Conservation (phyloP, 2,329 filamentous ascomycete genomes). For the Neocatenulostroma microsporum region DNA sequence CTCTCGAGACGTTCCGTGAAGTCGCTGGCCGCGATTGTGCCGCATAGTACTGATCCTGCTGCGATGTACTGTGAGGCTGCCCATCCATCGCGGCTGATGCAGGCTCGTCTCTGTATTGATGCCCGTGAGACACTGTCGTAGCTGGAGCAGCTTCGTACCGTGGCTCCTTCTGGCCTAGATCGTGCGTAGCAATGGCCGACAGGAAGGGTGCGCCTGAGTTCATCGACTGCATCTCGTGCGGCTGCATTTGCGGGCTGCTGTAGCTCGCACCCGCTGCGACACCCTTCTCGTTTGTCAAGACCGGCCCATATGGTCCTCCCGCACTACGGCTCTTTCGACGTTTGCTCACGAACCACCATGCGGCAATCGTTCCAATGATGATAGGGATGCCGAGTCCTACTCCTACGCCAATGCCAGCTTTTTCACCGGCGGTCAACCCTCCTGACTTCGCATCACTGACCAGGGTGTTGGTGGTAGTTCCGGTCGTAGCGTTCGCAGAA, state of each 20-base stretch:
- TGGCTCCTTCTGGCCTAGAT: background rate
- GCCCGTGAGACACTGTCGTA: no score
- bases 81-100: background rate
- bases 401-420: conserved; percentile 10
- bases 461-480: background rate
- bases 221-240: conserved; percentile 8
- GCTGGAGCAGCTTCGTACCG: background rate
- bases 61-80: no score
- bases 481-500: no score
- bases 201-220: conserved; percentile 5
- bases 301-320: conserved; percentile 8
- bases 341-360: conserved; percentile 3
- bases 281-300: conserved; percentile 8
- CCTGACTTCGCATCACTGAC: background rate
- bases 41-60: background rate
- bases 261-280: conserved; percentile 1
- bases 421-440: conserved; percentile 4
- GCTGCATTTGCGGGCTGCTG: conserved; percentile 3
- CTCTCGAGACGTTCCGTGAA: conserved; percentile 1
- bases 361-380: conserved; percentile 4
- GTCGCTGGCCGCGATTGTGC: background rate
- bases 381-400: conserved; percentile 8
- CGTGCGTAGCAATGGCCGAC: background rate
- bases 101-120: conserved; percentile 1
- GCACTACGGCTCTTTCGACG: conserved; percentile 4